Conservation (phyloP, 2,329 filamentous ascomycete genomes). For the Phyllosticta ampelicida region DNA sequence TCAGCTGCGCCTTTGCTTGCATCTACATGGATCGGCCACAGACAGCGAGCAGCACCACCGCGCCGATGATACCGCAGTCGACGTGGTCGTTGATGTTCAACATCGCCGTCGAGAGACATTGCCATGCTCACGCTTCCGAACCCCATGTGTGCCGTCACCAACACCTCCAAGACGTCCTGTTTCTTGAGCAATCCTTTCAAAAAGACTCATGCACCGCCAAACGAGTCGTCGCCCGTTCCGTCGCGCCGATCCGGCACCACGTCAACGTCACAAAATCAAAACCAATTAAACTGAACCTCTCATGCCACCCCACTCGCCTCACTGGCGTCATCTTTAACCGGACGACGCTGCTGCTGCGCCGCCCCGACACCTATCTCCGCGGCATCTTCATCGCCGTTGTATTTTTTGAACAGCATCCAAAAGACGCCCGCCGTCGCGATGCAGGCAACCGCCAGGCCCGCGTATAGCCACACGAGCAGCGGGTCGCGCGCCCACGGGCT, state of each 20-base stretch:
- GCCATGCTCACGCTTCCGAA: too few species aligned
- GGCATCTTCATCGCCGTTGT: background rate
- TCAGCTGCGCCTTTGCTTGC: background rate
- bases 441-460: slow-evolving; percentile 42
- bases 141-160: too few species aligned
- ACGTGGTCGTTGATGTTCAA: too few species aligned
- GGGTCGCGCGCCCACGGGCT: slow-evolving; percentile 53
- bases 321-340: background rate
- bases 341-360: background rate
- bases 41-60: too few species aligned
- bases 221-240: background rate
- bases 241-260: background rate
- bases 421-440: slow-evolving; percentile 43
- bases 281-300: too few species aligned
- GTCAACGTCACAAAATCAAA: background rate
- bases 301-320: background rate
- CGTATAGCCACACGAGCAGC: slow-evolving; percentile 56
- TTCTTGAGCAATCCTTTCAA: background rate
- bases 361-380: background rate
- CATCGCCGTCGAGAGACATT: too few species aligned
- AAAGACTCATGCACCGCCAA: background rate
- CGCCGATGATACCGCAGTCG: too few species aligned
- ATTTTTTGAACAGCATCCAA: slow-evolving; percentile 36
- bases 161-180: background rate
- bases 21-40: too few species aligned